These are phyloP conservation scores for Blastobotrys americana DNA, from an alignment of 805 yeast genomes.

Conservation along the genomic window DNA sequence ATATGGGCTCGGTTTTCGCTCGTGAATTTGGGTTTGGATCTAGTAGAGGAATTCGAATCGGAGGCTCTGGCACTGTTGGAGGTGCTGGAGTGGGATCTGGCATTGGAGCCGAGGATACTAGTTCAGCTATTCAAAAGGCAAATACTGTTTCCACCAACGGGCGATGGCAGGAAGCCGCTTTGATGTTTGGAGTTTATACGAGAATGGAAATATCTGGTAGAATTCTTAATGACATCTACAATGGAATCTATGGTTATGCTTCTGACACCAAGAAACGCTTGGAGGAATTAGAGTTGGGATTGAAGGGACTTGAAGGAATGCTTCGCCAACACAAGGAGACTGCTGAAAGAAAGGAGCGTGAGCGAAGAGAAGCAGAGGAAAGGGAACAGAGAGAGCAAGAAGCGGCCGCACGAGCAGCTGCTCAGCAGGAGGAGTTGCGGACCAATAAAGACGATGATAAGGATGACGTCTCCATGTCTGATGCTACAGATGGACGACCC, in stretches of 20 bases:
- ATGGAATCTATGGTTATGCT: conserved; percentile 20
- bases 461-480: conserved; percentile 13
- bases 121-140: conserved; percentile 14
- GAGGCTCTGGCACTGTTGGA: too few relatives aligned
- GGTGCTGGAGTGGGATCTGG: too few relatives aligned
- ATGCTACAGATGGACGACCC: conserved; percentile 20
- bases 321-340: conserved; percentile 31
- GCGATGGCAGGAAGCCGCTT: conserved; percentile 59
- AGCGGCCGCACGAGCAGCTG: conserved; percentile 22
- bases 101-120: conserved; percentile 8
- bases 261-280: conserved; percentile 13
- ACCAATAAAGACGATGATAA: conserved; percentile 19
- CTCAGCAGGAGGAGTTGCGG: neutral
- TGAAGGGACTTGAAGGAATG: conserved; percentile 17
- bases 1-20: conserved; percentile 8
- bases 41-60: neutral
- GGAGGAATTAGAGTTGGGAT: conserved; percentile 16
- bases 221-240: conserved; percentile 21
- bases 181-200: conserved; percentile 43
- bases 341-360: conserved; percentile 26
- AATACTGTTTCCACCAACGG: conserved; percentile 44
- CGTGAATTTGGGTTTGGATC: conserved; percentile 4
- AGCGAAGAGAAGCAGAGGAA: neutral
- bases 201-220: conserved; percentile 29
- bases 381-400: conserved; percentile 22